Evolutionary conservation across 2,329 filamentous ascomycete genomes (phyloP), one percentile per base, ranked within the genome.

Genomic region (Aspergillus sp.): DNA sequence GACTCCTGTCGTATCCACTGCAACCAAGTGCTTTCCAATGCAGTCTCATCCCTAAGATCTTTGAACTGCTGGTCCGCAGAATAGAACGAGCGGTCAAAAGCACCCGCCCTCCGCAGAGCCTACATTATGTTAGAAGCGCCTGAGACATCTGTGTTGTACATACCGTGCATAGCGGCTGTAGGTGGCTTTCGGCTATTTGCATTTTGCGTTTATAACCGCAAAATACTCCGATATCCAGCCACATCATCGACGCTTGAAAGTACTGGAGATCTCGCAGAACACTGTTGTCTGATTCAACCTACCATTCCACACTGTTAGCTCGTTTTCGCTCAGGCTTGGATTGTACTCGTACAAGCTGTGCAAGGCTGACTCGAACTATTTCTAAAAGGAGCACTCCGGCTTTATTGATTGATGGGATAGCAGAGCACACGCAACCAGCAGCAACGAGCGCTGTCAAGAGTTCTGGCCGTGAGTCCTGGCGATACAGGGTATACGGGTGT

Each of bases 181-280:
- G 27, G 21, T 55, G 21, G 24, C 53, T 55, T 39, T 55, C 53
- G 3, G 53, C 53, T 21, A 55, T 55, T 27, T 55, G 45, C 53
- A 55, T 55, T 27, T 55, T 55, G 6, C 53, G 45, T 50, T 55
- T 49, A 24, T 55, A 55, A 17, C 53, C 53, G 24, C 53, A 55
- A 23, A 55, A 55, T 0, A 50, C n/a, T 5, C 53, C 53, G 14
- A 55, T 55, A 44, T 55, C 53, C 24, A 55, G 21, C 53, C 53
- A 55, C 46, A 55, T 55, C 53, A 55, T 55, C 11, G 53, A 55
- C 6, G 53, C 53, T 17, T 55, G 53, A 31, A 55, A 55, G 19
- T 55, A 55, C 19, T 55, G 53, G 11, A 55, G 17, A 23, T 55
- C 53, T 8, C 53, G 53, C 3, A 55, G 17, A 19, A 55, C 53